Base-by-base conservation (phyloP, 78 protist species). In the Paulinella micropora region DNA sequence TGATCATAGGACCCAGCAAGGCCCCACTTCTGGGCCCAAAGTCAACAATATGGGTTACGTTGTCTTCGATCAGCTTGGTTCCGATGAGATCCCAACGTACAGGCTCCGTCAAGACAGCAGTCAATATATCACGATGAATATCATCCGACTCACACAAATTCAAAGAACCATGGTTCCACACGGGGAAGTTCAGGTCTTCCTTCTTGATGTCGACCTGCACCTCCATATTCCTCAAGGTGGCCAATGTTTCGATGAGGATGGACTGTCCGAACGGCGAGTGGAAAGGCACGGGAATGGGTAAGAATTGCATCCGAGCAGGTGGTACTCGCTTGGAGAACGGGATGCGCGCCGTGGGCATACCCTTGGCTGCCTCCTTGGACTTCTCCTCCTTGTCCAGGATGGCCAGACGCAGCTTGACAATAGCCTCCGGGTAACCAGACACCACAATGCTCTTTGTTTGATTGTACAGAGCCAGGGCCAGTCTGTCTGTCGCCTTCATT, bases 251-350 rank as follows among this genome's bases (percentile, higher is more conserved):
- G 79, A 0, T n/a, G n/a, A n/a, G n/a, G n/a, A 35, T 51, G 31
- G 1, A 34, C 87, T 35, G 28, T 23, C 86, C 0, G 89, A 86
- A 2, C 2, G 67, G 86, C 9, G 92, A 84, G 86, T 93, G 94
- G 83, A 91, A 93, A 1, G 94, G 93, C 1, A 36, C 94, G 1
- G 92, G n/a, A 37, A 91, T 85, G 34, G 38, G 83, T 29, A 93
- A 91, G 51, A 90, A 93, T 26, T 1, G 4, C n/a, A 88, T 39
- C 15, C 83, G 0, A n/a, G 67, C 39, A 23, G n/a, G n/a, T n/a
- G 3, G 64, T 86, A 89, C 85, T n/a, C 94, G 81, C 93, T 86
- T 34, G 31, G 93, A 90, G 90, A 39, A 87, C 31, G 93, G 93
- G 9, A 90, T 64, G 39, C 92, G 91, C 28, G 34, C 0, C 90